A percentile compares a stretch with the other conserved stretches of the same genome.
Evolutionary conservation across 1,284 basidiomycete species (phyloP).

Genomic region (Leccinum fallax): DNA sequence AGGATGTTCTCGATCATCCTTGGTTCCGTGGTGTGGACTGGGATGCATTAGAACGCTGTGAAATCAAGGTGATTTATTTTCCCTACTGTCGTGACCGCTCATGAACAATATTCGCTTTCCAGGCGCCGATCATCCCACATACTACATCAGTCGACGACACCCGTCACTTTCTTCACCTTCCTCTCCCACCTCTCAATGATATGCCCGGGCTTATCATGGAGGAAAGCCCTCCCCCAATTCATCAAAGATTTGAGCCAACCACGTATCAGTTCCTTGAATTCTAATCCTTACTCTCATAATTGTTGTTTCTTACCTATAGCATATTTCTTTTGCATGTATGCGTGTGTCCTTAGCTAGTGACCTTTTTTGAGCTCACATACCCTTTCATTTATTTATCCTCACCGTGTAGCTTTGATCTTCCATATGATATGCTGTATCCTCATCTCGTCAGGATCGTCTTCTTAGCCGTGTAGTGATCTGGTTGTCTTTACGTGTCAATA

Average conservation of each 20-base stretch:
- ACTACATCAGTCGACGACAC: slow-evolving; percentile 78
- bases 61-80: slow-evolving; percentile 62
- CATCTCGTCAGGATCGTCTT: slow-evolving; percentile 8
- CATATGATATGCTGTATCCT: slow-evolving; percentile 32
- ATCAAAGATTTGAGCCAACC: slow-evolving; percentile 65
- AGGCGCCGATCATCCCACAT: slow-evolving; percentile 84
- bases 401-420: slow-evolving; percentile 33
- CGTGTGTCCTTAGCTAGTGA: slow-evolving; percentile 11
- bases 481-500: slow-evolving; percentile 7
- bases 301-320: slow-evolving; percentile 27
- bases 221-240: slow-evolving; percentile 55
- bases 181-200: slow-evolving; percentile 71
- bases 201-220: slow-evolving; percentile 74
- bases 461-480: slow-evolving; percentile 13
- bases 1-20: slow-evolving; percentile 91
- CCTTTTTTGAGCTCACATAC: slow-evolving; percentile 12
- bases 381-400: slow-evolving; percentile 4
- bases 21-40: slow-evolving; percentile 97
- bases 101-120: slow-evolving; percentile 11
- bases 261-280: slow-evolving; percentile 75
- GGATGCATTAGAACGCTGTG: slow-evolving; percentile 76
- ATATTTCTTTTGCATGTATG: slow-evolving; percentile 20
- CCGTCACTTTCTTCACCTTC: slow-evolving; percentile 77
- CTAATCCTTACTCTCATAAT: slow-evolving; percentile 39
- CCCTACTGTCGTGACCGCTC: slow-evolving; percentile 7